These are phyloP conservation scores for Aspergillus proliferans DNA, from an alignment of 2,329 filamentous ascomycete genomes.

Conservation along the genomic window DNA sequence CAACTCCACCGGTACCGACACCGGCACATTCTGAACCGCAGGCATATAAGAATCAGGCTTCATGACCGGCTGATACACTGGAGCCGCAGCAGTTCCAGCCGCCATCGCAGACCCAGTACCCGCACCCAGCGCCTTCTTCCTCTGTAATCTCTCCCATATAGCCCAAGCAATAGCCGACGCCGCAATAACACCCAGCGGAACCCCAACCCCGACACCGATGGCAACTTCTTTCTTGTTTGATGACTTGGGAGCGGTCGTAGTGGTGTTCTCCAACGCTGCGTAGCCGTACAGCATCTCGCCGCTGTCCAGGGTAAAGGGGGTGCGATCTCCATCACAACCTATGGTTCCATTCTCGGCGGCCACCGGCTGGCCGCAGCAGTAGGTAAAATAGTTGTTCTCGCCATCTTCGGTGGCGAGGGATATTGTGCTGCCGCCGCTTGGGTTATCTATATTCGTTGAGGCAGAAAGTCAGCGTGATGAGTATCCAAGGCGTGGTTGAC, in stretches of 20 bases:
- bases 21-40: not conserved
- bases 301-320: not conserved
- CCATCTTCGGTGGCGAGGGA: not conserved
- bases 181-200: not conserved
- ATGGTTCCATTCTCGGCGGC: not conserved
- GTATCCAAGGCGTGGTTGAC: too few species aligned
- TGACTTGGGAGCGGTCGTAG: not conserved
- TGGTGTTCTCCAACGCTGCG: not conserved
- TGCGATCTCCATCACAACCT: not conserved
- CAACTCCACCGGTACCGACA: not conserved
- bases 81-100: not conserved
- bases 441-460: not conserved
- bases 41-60: not conserved
- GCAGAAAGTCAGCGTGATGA: not conserved
- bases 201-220: not conserved
- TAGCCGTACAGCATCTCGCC: not conserved
- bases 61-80: not conserved
- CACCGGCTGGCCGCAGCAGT: not conserved
- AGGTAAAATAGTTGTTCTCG: not conserved
- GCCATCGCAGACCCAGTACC: not conserved
- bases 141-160: not conserved
- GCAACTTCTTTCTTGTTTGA: not conserved
- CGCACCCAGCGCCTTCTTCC: not conserved
- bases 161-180: not conserved
- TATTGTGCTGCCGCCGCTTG: not conserved